These are phyloP conservation scores for Trichodelitschia bisporula DNA, from an alignment of 495 filamentous ascomycete species.

Conservation along the genomic window DNA sequence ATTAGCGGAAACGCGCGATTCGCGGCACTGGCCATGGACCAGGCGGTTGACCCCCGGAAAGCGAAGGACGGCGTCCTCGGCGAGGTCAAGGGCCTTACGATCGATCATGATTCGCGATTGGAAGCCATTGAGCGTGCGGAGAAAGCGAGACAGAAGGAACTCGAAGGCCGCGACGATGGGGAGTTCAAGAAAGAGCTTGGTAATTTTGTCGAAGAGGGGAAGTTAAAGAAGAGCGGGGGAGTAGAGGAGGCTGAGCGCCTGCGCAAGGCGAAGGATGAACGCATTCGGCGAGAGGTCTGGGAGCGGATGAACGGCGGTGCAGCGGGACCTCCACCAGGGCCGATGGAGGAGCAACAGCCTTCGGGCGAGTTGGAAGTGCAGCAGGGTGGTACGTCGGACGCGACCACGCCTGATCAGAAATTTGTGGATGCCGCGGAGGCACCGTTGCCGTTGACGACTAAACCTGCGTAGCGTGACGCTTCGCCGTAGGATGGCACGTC, in stretches of 20 bases:
- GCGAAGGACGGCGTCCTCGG: constrained; percentile 81
- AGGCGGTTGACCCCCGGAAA: constrained; percentile 41
- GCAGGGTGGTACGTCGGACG: too few species aligned
- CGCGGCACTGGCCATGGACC: constrained; percentile 36
- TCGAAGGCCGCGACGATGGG: constrained; percentile 50
- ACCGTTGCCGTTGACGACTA: too few species aligned
- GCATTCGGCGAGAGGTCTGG: constrained; percentile 66
- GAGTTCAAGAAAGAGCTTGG: constrained; percentile 77
- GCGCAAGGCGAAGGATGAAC: constrained; percentile 65
- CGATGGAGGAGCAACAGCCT: too few species aligned
- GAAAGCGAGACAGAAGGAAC: constrained; percentile 63
- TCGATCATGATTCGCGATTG: constrained; percentile 76
- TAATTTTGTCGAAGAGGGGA: constrained; percentile 71
- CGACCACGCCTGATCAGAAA: too few species aligned
- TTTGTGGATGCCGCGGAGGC: too few species aligned
- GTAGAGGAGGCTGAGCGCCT: constrained; percentile 81
- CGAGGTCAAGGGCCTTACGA: constrained; percentile 81
- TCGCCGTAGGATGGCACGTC: too few species aligned
- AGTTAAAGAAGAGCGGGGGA: constrained; percentile 84
- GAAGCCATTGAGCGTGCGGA: constrained; percentile 94
- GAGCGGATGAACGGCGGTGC: too few species aligned
- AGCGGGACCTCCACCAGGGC: too few species aligned
- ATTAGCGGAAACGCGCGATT: too few species aligned
- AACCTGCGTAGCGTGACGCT: too few species aligned
- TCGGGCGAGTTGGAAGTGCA: too few species aligned